These are phyloP conservation scores for Fusarium clavum DNA, from an alignment of 2,329 filamentous ascomycete genomes.

Conservation along the genomic window DNA sequence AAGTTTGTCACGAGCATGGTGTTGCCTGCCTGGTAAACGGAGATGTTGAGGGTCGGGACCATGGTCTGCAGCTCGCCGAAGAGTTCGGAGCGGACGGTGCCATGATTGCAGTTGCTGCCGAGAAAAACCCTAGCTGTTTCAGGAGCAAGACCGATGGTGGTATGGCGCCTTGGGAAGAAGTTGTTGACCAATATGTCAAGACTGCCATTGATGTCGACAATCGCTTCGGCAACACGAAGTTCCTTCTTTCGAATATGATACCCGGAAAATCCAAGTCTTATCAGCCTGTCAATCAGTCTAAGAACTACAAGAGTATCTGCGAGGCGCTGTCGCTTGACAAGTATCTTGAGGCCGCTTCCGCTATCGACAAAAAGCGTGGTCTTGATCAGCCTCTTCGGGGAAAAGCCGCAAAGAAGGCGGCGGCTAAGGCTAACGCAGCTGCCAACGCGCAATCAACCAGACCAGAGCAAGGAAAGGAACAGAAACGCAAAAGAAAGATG, in stretches of 20 bases:
- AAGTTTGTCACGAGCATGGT: conserved; percentile 83
- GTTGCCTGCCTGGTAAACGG: conserved; percentile 97
- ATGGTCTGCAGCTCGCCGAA: conserved; percentile 76
- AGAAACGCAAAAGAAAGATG: conserved; percentile 52
- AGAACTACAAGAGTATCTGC: conserved; percentile 78
- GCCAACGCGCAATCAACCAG: conserved; percentile 61
- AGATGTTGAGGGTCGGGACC: conserved; percentile 81
- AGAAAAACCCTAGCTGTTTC: conserved; percentile 92
- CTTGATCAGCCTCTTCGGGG: conserved; percentile 63
- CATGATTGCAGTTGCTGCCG: conserved; percentile 96
- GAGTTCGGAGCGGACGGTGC: conserved; percentile 92
- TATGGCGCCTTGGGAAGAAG: conserved; percentile 77
- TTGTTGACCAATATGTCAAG: conserved; percentile 80
- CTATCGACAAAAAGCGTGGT: conserved; percentile 72
- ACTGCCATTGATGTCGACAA: conserved; percentile 83
- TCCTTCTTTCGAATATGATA: conserved; percentile 84
- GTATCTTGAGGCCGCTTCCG: conserved; percentile 71
- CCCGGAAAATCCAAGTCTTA: conserved; percentile 79
- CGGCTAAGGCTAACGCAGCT: conserved; percentile 52
- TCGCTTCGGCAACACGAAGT: conserved; percentile 93
- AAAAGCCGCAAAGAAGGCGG: conserved; percentile 53
- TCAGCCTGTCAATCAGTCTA: conserved; percentile 70
- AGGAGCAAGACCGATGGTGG: conserved; percentile 76
- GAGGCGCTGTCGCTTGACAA: conserved; percentile 72
- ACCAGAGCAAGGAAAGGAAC: conserved; percentile 49